Percentiles rank a stretch among this genome's conserved stretches.
Evolutionary conservation across 139 green algal species (phyloP).

Genomic region (Astrephomene gubernaculifera): DNA sequence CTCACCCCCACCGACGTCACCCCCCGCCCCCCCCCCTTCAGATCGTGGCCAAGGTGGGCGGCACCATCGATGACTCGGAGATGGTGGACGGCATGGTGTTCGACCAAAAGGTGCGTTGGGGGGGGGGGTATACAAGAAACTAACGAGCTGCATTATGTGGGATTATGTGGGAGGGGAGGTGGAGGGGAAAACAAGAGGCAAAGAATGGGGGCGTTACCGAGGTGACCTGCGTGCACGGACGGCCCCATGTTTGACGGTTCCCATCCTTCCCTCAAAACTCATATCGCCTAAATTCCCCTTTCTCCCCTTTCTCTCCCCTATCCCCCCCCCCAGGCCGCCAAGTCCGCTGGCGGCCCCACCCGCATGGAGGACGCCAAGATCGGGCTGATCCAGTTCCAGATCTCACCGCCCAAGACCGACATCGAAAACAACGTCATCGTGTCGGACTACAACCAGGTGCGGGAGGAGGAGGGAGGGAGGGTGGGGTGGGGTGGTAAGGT

Average conservation of each 20-base stretch:
- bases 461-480: not conserved
- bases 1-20: too few relatives aligned
- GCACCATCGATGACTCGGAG: slow-evolving; percentile 97
- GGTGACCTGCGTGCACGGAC: too few relatives aligned
- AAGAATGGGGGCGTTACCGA: too few relatives aligned
- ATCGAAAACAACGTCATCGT: slow-evolving; percentile 98
- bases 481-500: not conserved
- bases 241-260: too few relatives aligned
- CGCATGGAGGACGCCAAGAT: slow-evolving; percentile 94
- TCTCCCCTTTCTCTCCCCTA: too few relatives aligned
- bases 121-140: too few relatives aligned
- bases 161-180: too few relatives aligned
- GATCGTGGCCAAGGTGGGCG: slow-evolving; percentile 93
- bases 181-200: too few relatives aligned
- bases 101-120: slow-evolving; percentile 81
- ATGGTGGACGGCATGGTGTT: slow-evolving; percentile 97
- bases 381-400: slow-evolving; percentile 94
- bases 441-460: slow-evolving; percentile 89
- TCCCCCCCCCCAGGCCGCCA: slow-evolving; percentile 67
- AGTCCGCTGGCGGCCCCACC: slow-evolving; percentile 90
- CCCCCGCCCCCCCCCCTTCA: slow-evolving; percentile 19
- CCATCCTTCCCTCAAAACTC: too few relatives aligned
- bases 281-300: too few relatives aligned
- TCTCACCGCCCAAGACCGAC: slow-evolving; percentile 98
- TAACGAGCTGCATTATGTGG: too few relatives aligned